Conservation (phyloP, 73 alveolate species). For the Breviolum minutum region DNA sequence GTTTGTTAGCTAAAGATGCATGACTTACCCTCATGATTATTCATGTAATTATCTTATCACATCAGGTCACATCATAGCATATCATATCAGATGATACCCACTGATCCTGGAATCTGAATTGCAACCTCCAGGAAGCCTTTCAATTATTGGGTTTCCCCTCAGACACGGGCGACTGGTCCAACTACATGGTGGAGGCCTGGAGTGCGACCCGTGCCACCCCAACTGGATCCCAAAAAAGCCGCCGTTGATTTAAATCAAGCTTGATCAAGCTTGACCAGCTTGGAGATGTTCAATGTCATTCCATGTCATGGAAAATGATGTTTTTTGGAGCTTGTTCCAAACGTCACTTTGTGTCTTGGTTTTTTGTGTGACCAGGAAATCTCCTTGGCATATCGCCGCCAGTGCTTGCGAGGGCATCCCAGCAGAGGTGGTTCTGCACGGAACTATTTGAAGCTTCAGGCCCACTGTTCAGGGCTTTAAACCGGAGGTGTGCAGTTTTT, state of each 20-base stretch:
- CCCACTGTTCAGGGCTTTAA: background rate
- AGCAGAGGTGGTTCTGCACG: constrained; percentile 77
- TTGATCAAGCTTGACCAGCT: too few relatives aligned
- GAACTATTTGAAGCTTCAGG: constrained; percentile 81
- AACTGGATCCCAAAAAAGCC: background rate
- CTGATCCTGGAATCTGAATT: too few relatives aligned
- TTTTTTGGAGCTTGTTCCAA: background rate
- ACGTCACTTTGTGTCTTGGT: background rate
- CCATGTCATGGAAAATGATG: too few relatives aligned
- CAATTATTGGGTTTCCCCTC: constrained; percentile 58
- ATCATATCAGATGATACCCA: too few relatives aligned
- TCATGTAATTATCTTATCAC: too few relatives aligned
- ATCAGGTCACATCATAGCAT: too few relatives aligned
- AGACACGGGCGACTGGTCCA: constrained; percentile 75
- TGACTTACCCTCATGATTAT: too few relatives aligned
- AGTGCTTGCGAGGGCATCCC: constrained; percentile 94
- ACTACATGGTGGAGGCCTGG: constrained; percentile 74
- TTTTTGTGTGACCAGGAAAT: constrained; percentile 18
- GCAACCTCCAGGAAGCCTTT: constrained; percentile 37
- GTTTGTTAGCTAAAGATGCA: background rate
- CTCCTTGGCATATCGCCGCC: constrained; percentile 93
- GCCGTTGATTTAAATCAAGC: too few relatives aligned
- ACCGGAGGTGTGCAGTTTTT: background rate
- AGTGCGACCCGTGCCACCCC: background rate
- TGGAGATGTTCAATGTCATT: too few relatives aligned